Percentiles rank a stretch among this genome's conserved stretches.
Evolutionary conservation across 2,329 filamentous ascomycete genomes (phyloP).

Genomic region (Botrytis squamosa): DNA sequence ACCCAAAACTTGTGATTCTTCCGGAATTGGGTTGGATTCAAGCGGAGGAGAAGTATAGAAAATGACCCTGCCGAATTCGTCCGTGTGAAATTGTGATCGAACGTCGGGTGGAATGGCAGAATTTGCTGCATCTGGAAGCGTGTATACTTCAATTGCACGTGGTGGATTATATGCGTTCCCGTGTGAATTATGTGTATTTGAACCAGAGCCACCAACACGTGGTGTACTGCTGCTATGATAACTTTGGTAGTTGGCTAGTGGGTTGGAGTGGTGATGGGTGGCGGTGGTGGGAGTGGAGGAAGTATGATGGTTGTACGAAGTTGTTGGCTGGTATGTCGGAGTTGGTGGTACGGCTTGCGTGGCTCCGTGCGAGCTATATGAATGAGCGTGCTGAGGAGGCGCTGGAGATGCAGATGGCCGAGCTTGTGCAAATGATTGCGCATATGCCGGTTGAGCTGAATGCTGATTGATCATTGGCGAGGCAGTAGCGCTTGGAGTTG

Average conservation of each 20-base stretch:
- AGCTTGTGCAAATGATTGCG: constrained; percentile 36
- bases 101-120: constrained; percentile 62
- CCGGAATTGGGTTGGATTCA: constrained; percentile 41
- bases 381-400: constrained; percentile 34
- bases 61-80: constrained; percentile 62
- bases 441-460: constrained; percentile 31
- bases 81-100: constrained; percentile 63
- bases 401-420: constrained; percentile 35
- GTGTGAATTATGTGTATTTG: constrained; percentile 27
- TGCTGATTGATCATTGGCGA: constrained; percentile 34
- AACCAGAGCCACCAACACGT: constrained; percentile 24
- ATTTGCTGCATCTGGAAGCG: constrained; percentile 62
- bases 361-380: constrained; percentile 35
- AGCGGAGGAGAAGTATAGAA: constrained; percentile 68
- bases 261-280: constrained; percentile 32
- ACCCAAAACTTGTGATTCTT: constrained; percentile 39
- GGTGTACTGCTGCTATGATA: constrained; percentile 31
- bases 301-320: constrained; percentile 29
- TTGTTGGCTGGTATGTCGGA: constrained; percentile 31
- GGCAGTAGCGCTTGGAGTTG: constrained; percentile 27
- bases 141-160: constrained; percentile 61
- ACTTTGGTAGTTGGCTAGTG: constrained; percentile 30
- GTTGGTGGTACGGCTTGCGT: constrained; percentile 32
- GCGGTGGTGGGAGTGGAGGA: constrained; percentile 29
- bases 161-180: constrained; percentile 55